These are phyloP conservation scores for Yarrowia porcina DNA, from an alignment of 805 yeast genomes.

Conservation along the genomic window DNA sequence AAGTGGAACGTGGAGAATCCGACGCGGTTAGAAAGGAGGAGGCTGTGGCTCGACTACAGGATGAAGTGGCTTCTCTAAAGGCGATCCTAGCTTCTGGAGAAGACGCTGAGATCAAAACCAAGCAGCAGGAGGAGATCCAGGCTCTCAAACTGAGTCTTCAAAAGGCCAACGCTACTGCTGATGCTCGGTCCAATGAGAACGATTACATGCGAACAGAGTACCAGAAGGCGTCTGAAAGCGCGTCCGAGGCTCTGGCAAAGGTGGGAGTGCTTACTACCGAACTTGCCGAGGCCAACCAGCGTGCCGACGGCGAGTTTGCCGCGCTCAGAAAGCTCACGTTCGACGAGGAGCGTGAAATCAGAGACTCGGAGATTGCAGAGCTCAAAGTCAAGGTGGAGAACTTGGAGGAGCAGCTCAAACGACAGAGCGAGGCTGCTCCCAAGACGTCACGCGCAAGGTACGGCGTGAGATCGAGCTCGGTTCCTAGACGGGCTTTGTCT, in stretches of 20 bases:
- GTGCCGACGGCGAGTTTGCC: slow-evolving; percentile 34
- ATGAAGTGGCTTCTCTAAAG: slow-evolving; percentile 36
- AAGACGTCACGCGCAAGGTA: slow-evolving; percentile 30
- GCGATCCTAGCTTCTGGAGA: slow-evolving; percentile 31
- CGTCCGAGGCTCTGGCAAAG: slow-evolving; percentile 35
- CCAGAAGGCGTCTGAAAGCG: slow-evolving; percentile 36
- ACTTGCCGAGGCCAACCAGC: slow-evolving; percentile 29
- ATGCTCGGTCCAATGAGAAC: slow-evolving; percentile 54
- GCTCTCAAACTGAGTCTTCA: slow-evolving; percentile 48
- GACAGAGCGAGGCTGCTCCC: slow-evolving; percentile 29
- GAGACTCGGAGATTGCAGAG: slow-evolving; percentile 34
- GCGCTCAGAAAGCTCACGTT: slow-evolving; percentile 34
- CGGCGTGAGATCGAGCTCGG: slow-evolving; percentile 33
- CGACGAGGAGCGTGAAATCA: slow-evolving; percentile 35
- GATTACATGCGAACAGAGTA: slow-evolving; percentile 47
- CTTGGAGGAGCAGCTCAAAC: slow-evolving; percentile 37
- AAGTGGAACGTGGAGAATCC: slow-evolving; percentile 32
- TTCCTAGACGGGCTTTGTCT: slow-evolving; percentile 31
- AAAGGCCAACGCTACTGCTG: slow-evolving; percentile 44
- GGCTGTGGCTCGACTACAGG: slow-evolving; percentile 36
- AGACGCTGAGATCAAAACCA: slow-evolving; percentile 34
- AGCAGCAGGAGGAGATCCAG: slow-evolving; percentile 45
- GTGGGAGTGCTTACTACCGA: slow-evolving; percentile 35
- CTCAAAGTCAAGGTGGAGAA: slow-evolving; percentile 33
- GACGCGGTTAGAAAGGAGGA: slow-evolving; percentile 31